Base-by-base conservation (phyloP, 2,329 filamentous ascomycete species). In the Balansia obtecta region DNA sequence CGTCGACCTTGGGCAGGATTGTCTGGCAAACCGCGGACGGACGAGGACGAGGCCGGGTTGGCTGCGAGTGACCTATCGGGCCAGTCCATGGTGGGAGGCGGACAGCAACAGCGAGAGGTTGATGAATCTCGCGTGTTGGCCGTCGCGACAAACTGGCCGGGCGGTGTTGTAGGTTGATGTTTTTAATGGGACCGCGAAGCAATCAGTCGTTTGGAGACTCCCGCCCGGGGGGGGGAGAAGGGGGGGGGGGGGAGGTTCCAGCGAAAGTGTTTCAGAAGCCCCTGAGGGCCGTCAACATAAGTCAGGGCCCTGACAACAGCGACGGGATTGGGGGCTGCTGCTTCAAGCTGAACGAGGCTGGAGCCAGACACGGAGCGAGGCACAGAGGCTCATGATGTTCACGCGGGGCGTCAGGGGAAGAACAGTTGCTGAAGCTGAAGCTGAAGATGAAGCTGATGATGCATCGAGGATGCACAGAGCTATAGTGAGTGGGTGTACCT, bases 1-100 rank as follows among this genome's bases (percentile, higher is more conserved):
- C 66, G 68, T 55, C 68, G 68, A 54, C 62, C 65, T 46, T 64
- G 63, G 49, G 62, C 62, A 51, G 65, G 66, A 58, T 63, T 67
- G 42, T 75, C 73, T 51, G 67, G 62, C 55, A 72, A 54, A 50
- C 62, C 68, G 56, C 72, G 58, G 34, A 60, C 52, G 48, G 62
- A 53, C 46, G 60, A 61, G 22, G 58, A 27, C 27, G 27, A 54
- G 53, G 54, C 45, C 51, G 57, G 52, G 41, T 30, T 49, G 48
- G 39, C 49, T 46, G 57, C 59, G 54, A 60, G 57, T 53, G 58
- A 58, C 60, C 64, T 59, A 48, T 67, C 65, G 54, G 57, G 57
- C 55, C 63, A 61, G 53, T 68, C 65, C 65, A 68, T 68, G 54
- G 54, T 51, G 59, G 59, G 53, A 53, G 55, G 54, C 38, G 50